Evolutionary conservation across 306 rosid species (phyloP).

Genomic region (Quillaja saponaria): DNA sequence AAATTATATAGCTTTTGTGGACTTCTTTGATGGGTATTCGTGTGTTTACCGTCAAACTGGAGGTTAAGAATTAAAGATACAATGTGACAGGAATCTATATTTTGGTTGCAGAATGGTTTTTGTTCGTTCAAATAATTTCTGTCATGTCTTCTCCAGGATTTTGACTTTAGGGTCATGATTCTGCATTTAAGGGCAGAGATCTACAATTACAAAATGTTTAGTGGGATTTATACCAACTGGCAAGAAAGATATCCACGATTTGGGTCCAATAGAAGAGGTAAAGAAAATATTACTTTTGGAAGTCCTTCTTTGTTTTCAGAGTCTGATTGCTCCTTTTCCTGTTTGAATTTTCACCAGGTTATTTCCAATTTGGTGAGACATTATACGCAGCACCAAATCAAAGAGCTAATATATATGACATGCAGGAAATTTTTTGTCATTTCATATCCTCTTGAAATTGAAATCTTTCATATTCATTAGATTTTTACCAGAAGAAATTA

Average conservation of each 20-base stretch:
- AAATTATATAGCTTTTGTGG: slow-evolving; percentile 75
- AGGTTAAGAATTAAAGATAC: slow-evolving; percentile 51
- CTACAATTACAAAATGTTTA: slow-evolving; percentile 84
- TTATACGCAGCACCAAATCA: slow-evolving; percentile 85
- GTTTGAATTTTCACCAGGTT: slow-evolving; percentile 47
- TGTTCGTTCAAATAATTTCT: not conserved
- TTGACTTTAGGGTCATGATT: slow-evolving; percentile 91
- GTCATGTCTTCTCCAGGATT: slow-evolving; percentile 55
- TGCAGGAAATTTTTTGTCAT: slow-evolving; percentile 70
- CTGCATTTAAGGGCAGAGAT: slow-evolving; percentile 85
- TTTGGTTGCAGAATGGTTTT: not conserved
- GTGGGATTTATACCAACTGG: slow-evolving; percentile 88
- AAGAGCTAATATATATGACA: slow-evolving; percentile 57
- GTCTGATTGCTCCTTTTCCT: slow-evolving; percentile 21
- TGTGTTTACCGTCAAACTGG: slow-evolving; percentile 86
- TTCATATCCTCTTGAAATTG: not conserved
- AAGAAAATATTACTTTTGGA: slow-evolving; percentile 4
- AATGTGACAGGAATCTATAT: slow-evolving; percentile 3
- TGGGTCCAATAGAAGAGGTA: slow-evolving; percentile 94
- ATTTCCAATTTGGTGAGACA: slow-evolving; percentile 64
- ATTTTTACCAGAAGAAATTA: slow-evolving; percentile 13
- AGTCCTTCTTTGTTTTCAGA: not conserved
- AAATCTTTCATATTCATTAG: slow-evolving; percentile 1
- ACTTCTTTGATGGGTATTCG: slow-evolving; percentile 78
- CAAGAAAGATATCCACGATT: slow-evolving; percentile 77